phyloP scores from a whole-genome alignment of 2,329 filamentous ascomycete genomes.

The Clathrospora elynae region DNA sequence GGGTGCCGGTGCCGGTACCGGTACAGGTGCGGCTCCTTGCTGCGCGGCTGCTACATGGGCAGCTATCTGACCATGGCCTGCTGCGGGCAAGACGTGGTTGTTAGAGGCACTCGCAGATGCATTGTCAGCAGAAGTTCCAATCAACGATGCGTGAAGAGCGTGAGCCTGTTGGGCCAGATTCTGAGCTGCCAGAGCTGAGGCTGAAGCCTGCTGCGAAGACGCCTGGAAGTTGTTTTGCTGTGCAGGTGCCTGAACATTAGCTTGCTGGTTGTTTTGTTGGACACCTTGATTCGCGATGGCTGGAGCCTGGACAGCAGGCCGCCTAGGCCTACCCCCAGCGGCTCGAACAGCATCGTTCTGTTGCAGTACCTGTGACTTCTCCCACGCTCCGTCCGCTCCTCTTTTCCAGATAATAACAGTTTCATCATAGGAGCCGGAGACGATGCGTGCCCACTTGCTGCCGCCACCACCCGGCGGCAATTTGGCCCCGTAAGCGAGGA shows the following conservation, averaged over 20 bases:
- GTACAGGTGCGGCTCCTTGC: constrained; percentile 18
- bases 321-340: constrained; percentile 52
- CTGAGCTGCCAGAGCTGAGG: constrained; percentile 44
- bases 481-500: constrained; percentile 80
- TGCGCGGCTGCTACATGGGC: constrained; percentile 19
- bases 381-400: constrained; percentile 83
- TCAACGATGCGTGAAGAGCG: constrained; percentile 42
- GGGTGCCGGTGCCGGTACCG: constrained; percentile 24
- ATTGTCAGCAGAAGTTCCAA: constrained; percentile 24
- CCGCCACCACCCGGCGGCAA: constrained; percentile 90
- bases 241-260: constrained; percentile 12
- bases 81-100: constrained; percentile 10
- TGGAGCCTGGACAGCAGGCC: constrained; percentile 31
- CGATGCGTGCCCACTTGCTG: constrained; percentile 88
- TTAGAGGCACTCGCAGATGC: constrained; percentile 10
- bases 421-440: constrained; percentile 96
- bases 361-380: constrained; percentile 72
- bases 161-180: constrained; percentile 44
- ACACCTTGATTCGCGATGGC: constrained; percentile 24
- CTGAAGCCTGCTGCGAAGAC: constrained; percentile 45
- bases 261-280: constrained; percentile 25
- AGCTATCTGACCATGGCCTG: constrained; percentile 14
- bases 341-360: constrained; percentile 69
- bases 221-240: constrained; percentile 42
- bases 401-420: constrained; percentile 94